Evolutionary conservation across 108 stramenopile genomes (phyloP).

Genomic region (Fragilariopsis cylindrus): DNA sequence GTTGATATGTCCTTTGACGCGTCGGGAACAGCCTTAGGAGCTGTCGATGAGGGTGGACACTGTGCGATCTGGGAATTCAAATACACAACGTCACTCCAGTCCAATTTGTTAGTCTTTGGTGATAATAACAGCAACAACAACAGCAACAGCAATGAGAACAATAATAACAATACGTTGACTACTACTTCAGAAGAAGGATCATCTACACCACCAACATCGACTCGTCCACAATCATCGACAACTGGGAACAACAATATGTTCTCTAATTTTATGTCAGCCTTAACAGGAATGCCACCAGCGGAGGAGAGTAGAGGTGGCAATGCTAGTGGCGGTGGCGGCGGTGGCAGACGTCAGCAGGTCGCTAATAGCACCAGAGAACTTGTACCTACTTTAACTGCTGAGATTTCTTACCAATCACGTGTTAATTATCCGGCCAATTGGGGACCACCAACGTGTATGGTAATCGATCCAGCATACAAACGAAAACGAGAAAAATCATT

Average conservation of each 20-base stretch:
- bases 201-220: background rate
- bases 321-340: background rate
- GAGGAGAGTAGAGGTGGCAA: background rate
- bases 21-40: constrained; percentile 46
- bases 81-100: constrained; percentile 35
- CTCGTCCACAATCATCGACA: background rate
- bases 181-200: background rate
- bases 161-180: constrained; percentile 3
- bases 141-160: background rate
- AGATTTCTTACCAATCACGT: constrained; percentile 31
- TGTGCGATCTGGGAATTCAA: constrained; percentile 49
- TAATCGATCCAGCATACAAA: constrained; percentile 69
- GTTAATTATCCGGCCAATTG: constrained; percentile 45
- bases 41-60: constrained; percentile 47
- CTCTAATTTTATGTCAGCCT: constrained; percentile 43
- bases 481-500: constrained; percentile 53
- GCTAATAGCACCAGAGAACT: background rate
- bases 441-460: constrained; percentile 54
- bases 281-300: constrained; percentile 33
- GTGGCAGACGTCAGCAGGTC: background rate
- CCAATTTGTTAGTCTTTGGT: constrained; percentile 6
- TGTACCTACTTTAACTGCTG: constrained; percentile 19
- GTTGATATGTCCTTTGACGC: constrained; percentile 52
- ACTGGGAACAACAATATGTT: constrained; percentile 27
- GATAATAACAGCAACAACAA: background rate